Conservation (phyloP, 2,329 filamentous ascomycete genomes). For the Aureobasidium sp. region DNA sequence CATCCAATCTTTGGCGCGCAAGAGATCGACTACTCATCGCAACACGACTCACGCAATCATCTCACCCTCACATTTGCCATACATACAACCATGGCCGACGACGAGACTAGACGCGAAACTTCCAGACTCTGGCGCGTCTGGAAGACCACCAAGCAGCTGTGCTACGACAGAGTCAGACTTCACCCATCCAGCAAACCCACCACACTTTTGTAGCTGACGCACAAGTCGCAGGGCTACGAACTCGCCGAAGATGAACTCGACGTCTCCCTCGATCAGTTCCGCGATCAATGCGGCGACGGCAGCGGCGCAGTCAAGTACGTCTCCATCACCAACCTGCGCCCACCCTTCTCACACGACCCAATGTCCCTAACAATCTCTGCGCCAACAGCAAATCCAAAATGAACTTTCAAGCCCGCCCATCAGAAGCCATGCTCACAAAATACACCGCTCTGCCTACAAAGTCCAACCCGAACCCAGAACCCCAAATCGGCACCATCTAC, state of each 20-base stretch:
- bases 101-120: slow-evolving; percentile 25
- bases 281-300: slow-evolving; percentile 59
- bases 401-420: slow-evolving; percentile 81
- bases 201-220: not conserved
- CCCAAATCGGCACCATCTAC: slow-evolving; percentile 79
- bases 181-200: not conserved
- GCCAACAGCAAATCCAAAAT: slow-evolving; percentile 66
- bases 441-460: slow-evolving; percentile 66
- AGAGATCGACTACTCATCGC: not conserved
- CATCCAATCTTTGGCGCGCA: not conserved
- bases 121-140: slow-evolving; percentile 86
- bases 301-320: slow-evolving; percentile 69
- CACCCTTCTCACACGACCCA: not conserved
- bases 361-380: not conserved
- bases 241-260: slow-evolving; percentile 82
- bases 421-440: slow-evolving; percentile 74
- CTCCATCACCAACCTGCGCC: not conserved
- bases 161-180: slow-evolving; percentile 68
- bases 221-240: slow-evolving; percentile 69
- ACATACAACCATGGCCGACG: slow-evolving; percentile 20
- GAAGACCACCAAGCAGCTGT: slow-evolving; percentile 92
- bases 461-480: slow-evolving; percentile 56
- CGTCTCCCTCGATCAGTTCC: slow-evolving; percentile 79
- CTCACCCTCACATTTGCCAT: not conserved
- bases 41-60: not conserved